Evolutionary conservation across 495 filamentous ascomycete genomes (phyloP).

Genomic region (Pseudevernia furfuracea): DNA sequence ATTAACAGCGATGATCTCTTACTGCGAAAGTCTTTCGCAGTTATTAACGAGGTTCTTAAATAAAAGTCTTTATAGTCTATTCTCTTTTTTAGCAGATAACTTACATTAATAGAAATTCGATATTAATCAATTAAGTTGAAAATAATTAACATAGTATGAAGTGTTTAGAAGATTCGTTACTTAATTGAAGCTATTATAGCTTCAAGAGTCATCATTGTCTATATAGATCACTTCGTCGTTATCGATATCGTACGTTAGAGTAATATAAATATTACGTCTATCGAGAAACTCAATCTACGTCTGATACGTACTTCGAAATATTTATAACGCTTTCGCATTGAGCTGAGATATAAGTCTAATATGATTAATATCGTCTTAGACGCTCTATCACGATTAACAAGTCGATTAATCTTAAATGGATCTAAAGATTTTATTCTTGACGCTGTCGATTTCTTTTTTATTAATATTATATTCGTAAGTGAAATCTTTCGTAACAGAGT

Average conservation of each 20-base stretch:
- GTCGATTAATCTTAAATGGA: too few species aligned
- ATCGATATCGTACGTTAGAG: conserved; percentile 5
- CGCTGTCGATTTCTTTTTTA: too few species aligned
- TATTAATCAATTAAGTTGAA: too few species aligned
- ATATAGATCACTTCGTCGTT: too few species aligned
- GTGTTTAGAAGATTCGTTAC: conserved; percentile 1
- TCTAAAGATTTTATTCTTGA: too few species aligned
- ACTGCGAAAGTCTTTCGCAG: too few species aligned
- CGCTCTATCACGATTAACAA: neutral
- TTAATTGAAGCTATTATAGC: conserved; percentile 3
- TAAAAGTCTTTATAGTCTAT: conserved; percentile 8
- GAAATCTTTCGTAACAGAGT: too few species aligned
- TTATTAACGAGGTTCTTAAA: neutral
- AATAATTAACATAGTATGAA: neutral
- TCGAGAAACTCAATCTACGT: conserved; percentile 1
- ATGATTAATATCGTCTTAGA: conserved; percentile 11
- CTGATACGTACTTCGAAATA: neutral
- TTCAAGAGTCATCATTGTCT: too few species aligned
- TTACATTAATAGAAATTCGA: neutral
- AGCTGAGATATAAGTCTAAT: conserved; percentile 7
- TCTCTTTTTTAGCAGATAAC: neutral
- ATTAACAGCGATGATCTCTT: too few species aligned
- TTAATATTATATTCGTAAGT: too few species aligned
- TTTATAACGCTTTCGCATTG: conserved; percentile 6
- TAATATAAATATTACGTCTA: conserved; percentile 7